Evolutionary conservation across 1,284 basidiomycete species (phyloP), one percentile per base, ranked within the genome.

Genomic region (Moesziomyces globuligerus): DNA sequence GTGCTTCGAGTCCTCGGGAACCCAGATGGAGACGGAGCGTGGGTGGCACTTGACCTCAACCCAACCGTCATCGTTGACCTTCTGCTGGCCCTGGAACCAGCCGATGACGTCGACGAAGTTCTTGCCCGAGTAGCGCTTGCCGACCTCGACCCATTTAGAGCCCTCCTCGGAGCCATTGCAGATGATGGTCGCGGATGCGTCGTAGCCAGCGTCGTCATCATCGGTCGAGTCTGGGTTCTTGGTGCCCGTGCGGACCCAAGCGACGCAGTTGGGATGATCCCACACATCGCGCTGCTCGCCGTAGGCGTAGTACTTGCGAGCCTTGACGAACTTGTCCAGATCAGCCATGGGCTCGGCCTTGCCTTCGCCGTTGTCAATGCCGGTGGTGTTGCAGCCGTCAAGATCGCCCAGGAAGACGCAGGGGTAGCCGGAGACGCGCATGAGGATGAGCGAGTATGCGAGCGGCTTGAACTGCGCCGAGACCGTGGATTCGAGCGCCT

Each of bases 391-490:
- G 66, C 72, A 75, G 13, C 87, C 87, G 73, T 86, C 92, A 23
- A 95, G 81, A 83, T 97, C 94, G 8, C 93, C 93, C 67, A 93
- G 93, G 84, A 97, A 97, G 28, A 96, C 89, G 77, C 93, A 94
- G 86, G 94, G 94, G 82, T 94, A 89, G n/a, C 94, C 94, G 54
- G 88, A 86, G 20, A 86, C 85, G 61, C 93, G 88, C 38, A 96
- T 86, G 34, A 97, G 86, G 79, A 95, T 94, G 48, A 97, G 83
- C 1, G 93, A 88, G 83, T 97, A 96, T 5, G 87, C 87, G 6
- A 88, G 81, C 0, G 87, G 87, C 72, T 87, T 87, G 84, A 88
- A 88, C 47, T 81, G 79, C 0, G 86, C 80, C 5, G 84, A 83
- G 5, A 88, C 86, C 80, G 85, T 86, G 50, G 85, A 84, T 62